Evolutionary conservation across 2,329 filamentous ascomycete species (phyloP).

Genomic region (Xylariaceae sp.): DNA sequence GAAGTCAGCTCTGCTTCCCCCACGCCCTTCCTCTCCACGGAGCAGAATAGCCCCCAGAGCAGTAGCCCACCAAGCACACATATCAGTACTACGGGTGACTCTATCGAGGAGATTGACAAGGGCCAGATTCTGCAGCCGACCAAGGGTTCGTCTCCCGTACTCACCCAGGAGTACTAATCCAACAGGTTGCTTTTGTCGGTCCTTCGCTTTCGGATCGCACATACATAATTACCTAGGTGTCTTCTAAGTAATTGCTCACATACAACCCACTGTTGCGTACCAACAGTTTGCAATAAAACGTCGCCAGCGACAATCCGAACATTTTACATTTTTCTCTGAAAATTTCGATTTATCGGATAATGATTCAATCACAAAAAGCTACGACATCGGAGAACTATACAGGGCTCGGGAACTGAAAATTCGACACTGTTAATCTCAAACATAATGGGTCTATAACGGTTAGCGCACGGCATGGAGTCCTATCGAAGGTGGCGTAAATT

Average conservation of each 20-base stretch:
- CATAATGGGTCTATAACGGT: conserved; percentile 5
- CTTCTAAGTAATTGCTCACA: neutral
- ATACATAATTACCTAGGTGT: conserved; percentile 1
- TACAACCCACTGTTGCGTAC: conserved; percentile 3
- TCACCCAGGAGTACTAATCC: conserved; percentile 17
- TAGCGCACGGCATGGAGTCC: neutral
- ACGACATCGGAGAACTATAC: neutral
- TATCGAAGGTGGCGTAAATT: neutral
- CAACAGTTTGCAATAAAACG: conserved; percentile 1
- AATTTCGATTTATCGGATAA: conserved; percentile 9
- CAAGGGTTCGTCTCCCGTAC: conserved; percentile 16
- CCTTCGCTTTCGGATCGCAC: neutral
- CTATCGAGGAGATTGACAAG: conserved; percentile 28
- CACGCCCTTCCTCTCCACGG: conserved; percentile 62
- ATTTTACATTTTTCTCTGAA: neutral
- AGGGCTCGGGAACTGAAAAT: conserved; percentile 2
- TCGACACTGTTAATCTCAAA: conserved; percentile 1
- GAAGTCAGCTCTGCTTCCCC: conserved; percentile 51
- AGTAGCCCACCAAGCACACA: conserved; percentile 60
- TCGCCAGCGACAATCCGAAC: neutral
- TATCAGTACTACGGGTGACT: conserved; percentile 46
- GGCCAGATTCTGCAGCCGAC: conserved; percentile 11
- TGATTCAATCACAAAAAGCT: conserved; percentile 8
- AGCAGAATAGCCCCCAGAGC: conserved; percentile 64
- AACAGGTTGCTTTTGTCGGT: neutral